These are phyloP conservation scores for Tagetes patula DNA, from an alignment of 129 eudicot species.

Conservation along the genomic window DNA sequence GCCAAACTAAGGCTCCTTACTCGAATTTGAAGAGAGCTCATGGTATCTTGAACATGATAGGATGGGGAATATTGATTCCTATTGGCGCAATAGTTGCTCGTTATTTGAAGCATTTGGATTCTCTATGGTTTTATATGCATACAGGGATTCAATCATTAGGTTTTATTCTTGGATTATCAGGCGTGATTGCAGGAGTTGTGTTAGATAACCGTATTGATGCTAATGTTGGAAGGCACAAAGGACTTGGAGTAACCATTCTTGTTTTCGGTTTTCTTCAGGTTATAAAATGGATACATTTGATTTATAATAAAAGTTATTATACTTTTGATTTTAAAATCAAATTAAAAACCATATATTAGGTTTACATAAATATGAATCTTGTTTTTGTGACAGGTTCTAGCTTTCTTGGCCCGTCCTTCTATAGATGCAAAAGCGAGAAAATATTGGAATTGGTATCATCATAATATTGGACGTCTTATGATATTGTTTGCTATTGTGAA, in stretches of 20 bases:
- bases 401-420: slow-evolving; percentile 63
- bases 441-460: slow-evolving; percentile 93
- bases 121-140: slow-evolving; percentile 76
- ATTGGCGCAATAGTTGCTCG: slow-evolving; percentile 73
- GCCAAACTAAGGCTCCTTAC: slow-evolving; percentile 44
- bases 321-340: too few relatives aligned
- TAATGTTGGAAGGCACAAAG: slow-evolving; percentile 56
- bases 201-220: slow-evolving; percentile 43
- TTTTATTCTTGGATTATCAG: slow-evolving; percentile 61
- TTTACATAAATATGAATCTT: neutral
- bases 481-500: slow-evolving; percentile 53
- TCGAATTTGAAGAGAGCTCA: slow-evolving; percentile 57
- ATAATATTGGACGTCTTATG: slow-evolving; percentile 47
- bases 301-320: too few relatives aligned
- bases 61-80: slow-evolving; percentile 76
- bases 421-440: slow-evolving; percentile 60
- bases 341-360: too few relatives aligned
- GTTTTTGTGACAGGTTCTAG: slow-evolving; percentile 49
- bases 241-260: slow-evolving; percentile 64
- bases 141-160: slow-evolving; percentile 51
- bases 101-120: slow-evolving; percentile 53
- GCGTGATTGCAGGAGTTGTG: slow-evolving; percentile 61
- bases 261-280: slow-evolving; percentile 76
- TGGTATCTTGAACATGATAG: slow-evolving; percentile 72
- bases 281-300: neutral